These are phyloP conservation scores for Orbilia oligospora DNA, from an alignment of 2,329 filamentous ascomycete species.

Conservation along the genomic window DNA sequence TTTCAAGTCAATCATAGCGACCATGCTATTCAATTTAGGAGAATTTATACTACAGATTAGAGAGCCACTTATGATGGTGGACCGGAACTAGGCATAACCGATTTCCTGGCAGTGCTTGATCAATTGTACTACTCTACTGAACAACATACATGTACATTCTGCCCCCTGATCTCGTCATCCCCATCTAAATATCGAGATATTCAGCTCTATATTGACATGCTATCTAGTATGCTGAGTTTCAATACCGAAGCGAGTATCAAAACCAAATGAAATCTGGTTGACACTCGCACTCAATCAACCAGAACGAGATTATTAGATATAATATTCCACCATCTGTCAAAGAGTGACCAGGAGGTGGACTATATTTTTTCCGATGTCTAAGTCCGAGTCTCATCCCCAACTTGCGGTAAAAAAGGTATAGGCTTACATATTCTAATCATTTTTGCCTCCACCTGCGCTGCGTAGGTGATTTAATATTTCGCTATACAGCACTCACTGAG, in stretches of 20 bases:
- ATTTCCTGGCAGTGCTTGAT: not conserved
- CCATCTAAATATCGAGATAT: no score
- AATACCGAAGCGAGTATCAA: no score
- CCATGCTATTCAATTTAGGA: not conserved
- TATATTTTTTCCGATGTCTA: slow-evolving; percentile 43
- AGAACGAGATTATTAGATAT: no score
- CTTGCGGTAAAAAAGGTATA: not conserved
- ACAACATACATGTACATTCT: not conserved
- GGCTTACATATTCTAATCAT: not conserved
- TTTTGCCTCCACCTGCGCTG: not conserved
- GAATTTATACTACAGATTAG: slow-evolving; percentile 1
- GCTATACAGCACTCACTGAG: not conserved
- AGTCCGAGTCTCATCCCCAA: not conserved
- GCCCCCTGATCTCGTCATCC: not conserved
- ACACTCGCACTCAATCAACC: no score
- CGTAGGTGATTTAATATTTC: not conserved
- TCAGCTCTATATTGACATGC: no score
- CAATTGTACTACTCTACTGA: not conserved
- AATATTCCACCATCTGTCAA: no score
- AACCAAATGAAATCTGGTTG: no score
- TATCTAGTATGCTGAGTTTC: no score
- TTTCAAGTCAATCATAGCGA: not conserved
- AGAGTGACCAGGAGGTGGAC: slow-evolving; percentile 38
- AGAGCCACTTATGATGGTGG: not conserved
- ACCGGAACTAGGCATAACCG: slow-evolving; percentile 2